Evolutionary conservation across 257 asterid species (phyloP), one percentile per base, ranked within the genome.

Genomic region (Solanum chiquidenum): DNA sequence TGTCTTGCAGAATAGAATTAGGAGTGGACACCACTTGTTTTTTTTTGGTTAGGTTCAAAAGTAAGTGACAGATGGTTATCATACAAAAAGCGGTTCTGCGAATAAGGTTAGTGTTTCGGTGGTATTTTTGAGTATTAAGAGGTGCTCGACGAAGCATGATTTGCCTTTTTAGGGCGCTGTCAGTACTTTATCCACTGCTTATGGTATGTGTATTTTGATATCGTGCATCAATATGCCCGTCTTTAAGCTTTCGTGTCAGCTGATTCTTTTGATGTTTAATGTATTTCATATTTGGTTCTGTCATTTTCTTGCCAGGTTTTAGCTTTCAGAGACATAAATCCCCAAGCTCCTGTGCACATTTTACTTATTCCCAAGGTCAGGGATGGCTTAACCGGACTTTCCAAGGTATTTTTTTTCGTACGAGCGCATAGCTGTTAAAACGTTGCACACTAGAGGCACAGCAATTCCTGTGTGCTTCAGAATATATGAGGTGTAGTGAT

Each of bases 291-390:
- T 77, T 40, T 46, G 29, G 0, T 29, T 42, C 10, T 27, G 23
- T 46, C 11, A 27, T 16, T n/a, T 80, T 77, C 10, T 29, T 80
- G 71, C 87, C 93, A 96, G 99, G 98, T 96, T 93, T 92, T 96
- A 72, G 99, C 99, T 89, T 96, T 96, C 91, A 94, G 97, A 94
- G 98, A 96, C 91, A 92, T 94, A 88, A 52, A 83, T 90, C 98
- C 98, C 25, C 98, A 94, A 89, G 98, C 98, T 12, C 99, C 98
- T 38, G 93, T 91, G 7, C 98, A 96, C 91, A 93, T 96, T 86
- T 72, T 96, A 66, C 89, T 96, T 88, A 94, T 96, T 87, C 99
- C 99, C 80, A 95, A 95, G 92, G 91, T 93, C 69, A 93, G 87
- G 89, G 97, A 95, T 93, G 98, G 98, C 82, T 91, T 96, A 89